Evolutionary conservation across 2,329 filamentous ascomycete genomes (phyloP), one percentile per base, ranked within the genome.

Genomic region (Thielaviopsis euricoi): DNA sequence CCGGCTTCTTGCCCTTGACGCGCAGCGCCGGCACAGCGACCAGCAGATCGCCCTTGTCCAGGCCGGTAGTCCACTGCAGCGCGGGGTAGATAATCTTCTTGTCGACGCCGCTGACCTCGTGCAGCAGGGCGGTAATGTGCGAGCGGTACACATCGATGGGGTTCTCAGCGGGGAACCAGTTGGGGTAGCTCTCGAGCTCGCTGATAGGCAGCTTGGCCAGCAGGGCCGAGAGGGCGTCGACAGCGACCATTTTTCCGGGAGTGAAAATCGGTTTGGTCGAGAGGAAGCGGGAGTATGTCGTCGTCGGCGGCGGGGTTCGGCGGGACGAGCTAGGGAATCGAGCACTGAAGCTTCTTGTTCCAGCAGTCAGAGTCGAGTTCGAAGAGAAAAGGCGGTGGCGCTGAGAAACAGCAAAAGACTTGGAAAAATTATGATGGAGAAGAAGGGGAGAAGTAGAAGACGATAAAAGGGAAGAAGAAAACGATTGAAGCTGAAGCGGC

Each of bases 31-130:
- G 86, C 9, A 88, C 81, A 9, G 88, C 83, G 52, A 95, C 71
- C 56, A 87, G 79, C 64, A 94, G 72, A 70, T 95, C 89, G 53
- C 89, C 89, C 74, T 90, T 89, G 63, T 93, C 88, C 22, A 89
- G 75, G 43, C 83, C 81, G 62, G 81, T 76, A 5, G 88, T 91
- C 86, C 87, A 91, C 72, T 86, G 80, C 49, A 95, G 73, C 43
- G 82, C 81, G 25, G 81, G 80, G 71, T 87, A 89, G 67, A 94
- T 83, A 64, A 89, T 81, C 57, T 77, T 74, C 37, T 76, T 69
- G 59, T 87, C 84, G 26, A 88, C 84, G 22, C 84, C 85, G 2
- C 85, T 87, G 61, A 89, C 78, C 21, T 80, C 73, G 37, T 80
- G 73, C 48, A 94, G 73, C 53, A 87, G 73, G 49, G 83, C 76